Evolutionary conservation across 169 alveolate genomes (phyloP).

Genomic region (Plasmodium adleri): DNA sequence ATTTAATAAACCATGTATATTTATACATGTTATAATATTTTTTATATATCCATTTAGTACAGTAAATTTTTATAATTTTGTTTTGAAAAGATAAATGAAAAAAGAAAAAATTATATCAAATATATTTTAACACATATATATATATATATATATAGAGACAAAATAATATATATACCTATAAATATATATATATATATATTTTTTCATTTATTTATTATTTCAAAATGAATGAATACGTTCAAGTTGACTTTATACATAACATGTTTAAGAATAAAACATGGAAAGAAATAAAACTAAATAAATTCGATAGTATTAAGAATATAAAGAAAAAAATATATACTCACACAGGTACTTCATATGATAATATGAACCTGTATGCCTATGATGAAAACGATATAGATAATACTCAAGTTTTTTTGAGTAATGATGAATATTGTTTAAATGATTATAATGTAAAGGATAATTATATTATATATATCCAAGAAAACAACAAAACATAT

Average conservation of each 20-base stretch:
- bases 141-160: background rate
- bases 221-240: constrained; percentile 44
- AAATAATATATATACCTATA: background rate
- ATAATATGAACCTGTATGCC: constrained; percentile 78
- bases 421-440: constrained; percentile 52
- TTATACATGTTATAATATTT: too few relatives aligned
- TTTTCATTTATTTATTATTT: background rate
- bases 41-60: too few relatives aligned
- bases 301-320: constrained; percentile 73
- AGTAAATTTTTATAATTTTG: too few relatives aligned
- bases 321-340: constrained; percentile 79
- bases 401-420: constrained; percentile 68
- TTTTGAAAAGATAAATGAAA: too few relatives aligned
- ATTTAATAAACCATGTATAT: too few relatives aligned
- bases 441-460: constrained; percentile 75
- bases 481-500: constrained; percentile 8
- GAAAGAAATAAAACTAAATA: constrained; percentile 79
- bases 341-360: constrained; percentile 76
- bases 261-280: constrained; percentile 68
- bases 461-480: constrained; percentile 77
- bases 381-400: constrained; percentile 58
- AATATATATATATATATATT: background rate
- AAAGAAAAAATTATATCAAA: too few relatives aligned
- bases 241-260: constrained; percentile 77
- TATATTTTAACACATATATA: too few relatives aligned